Percentiles rank a stretch among this genome's conserved stretches.
phyloP scores from a whole-genome alignment of 2,329 filamentous ascomycete species.

The Sclerotinia trifoliorum region DNA sequence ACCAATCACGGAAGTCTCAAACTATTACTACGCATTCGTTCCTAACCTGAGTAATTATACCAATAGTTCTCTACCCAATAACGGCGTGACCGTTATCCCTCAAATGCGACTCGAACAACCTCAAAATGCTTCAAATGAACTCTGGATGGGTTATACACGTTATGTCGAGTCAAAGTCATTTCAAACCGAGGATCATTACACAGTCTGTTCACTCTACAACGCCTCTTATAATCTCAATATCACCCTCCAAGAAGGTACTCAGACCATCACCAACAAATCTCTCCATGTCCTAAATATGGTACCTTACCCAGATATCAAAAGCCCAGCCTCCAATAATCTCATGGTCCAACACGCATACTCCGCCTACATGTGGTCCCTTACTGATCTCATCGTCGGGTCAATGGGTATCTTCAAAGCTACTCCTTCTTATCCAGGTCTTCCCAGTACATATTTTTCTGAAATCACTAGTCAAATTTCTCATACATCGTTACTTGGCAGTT shows the following conservation, averaged over 20 bases:
- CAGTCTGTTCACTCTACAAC: slow-evolving; percentile 25
- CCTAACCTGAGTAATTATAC: slow-evolving; percentile 23
- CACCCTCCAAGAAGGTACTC: slow-evolving; percentile 24
- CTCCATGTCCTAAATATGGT: slow-evolving; percentile 14
- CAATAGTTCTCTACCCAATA: slow-evolving; percentile 4
- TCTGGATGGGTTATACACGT: slow-evolving; percentile 26
- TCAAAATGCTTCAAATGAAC: slow-evolving; percentile 25
- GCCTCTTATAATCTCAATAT: slow-evolving; percentile 27
- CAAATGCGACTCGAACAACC: slow-evolving; percentile 24
- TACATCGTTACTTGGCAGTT: slow-evolving; percentile 27
- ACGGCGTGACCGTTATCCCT: background rate
- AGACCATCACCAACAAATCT: slow-evolving; percentile 20
- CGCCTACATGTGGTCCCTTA: slow-evolving; percentile 26
- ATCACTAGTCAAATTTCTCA: slow-evolving; percentile 26
- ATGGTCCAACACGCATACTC: slow-evolving; percentile 28
- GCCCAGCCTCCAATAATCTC: background rate
- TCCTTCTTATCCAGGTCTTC: slow-evolving; percentile 9
- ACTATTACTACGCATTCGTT: slow-evolving; percentile 28
- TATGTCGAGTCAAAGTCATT: slow-evolving; percentile 13
- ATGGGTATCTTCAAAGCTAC: slow-evolving; percentile 24
- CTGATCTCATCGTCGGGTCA: slow-evolving; percentile 26
- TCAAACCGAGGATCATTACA: slow-evolving; percentile 19
- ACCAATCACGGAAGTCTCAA: slow-evolving; percentile 19
- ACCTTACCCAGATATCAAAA: slow-evolving; percentile 22
- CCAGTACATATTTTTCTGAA: slow-evolving; percentile 21